Percentiles rank a stretch among this genome's conserved stretches.
Conservation (phyloP, 2,329 filamentous ascomycete genomes). For the Penicillium sp. region DNA sequence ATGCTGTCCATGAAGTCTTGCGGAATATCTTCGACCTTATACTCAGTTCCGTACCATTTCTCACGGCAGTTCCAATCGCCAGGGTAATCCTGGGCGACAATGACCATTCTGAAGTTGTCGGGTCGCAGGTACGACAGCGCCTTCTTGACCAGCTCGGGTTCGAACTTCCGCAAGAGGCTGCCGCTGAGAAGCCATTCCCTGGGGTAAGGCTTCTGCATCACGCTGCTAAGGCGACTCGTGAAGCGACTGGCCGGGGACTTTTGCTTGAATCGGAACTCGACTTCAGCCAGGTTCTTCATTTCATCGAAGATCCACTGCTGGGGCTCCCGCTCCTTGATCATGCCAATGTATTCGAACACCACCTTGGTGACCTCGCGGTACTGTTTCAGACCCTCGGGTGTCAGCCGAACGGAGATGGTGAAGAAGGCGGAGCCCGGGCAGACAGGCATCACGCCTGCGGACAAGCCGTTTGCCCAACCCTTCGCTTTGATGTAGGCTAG, state of each 20-base stretch:
- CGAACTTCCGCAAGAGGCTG: constrained; percentile 71
- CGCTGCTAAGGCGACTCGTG: constrained; percentile 70
- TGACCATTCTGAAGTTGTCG: constrained; percentile 77
- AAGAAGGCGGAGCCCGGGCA: constrained; percentile 77
- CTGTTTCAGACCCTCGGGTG: constrained; percentile 72
- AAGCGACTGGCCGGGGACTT: constrained; percentile 85
- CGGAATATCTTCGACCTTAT: constrained; percentile 72
- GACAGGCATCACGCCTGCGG: constrained; percentile 64
- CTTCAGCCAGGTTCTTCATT: constrained; percentile 78
- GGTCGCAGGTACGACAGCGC: constrained; percentile 66
- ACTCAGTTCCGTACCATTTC: constrained; percentile 97
- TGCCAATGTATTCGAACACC: constrained; percentile 82
- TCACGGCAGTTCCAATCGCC: constrained; percentile 80
- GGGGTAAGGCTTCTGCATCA: constrained; percentile 85
- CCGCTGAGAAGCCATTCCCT: constrained; percentile 82
- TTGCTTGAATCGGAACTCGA: constrained; percentile 90
- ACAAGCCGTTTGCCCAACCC: constrained; percentile 78
- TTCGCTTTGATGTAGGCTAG: constrained; percentile 82
- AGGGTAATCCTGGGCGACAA: constrained; percentile 74
- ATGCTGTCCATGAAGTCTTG: constrained; percentile 64
- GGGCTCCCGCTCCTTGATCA: constrained; percentile 70
- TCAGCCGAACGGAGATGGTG: constrained; percentile 68
- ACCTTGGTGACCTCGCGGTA: constrained; percentile 74
- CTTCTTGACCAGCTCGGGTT: constrained; percentile 64
- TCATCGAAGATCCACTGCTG: constrained; percentile 93